Conservation (phyloP, 2,329 filamentous ascomycete genomes). For the Madurella mycetomatis region DNA sequence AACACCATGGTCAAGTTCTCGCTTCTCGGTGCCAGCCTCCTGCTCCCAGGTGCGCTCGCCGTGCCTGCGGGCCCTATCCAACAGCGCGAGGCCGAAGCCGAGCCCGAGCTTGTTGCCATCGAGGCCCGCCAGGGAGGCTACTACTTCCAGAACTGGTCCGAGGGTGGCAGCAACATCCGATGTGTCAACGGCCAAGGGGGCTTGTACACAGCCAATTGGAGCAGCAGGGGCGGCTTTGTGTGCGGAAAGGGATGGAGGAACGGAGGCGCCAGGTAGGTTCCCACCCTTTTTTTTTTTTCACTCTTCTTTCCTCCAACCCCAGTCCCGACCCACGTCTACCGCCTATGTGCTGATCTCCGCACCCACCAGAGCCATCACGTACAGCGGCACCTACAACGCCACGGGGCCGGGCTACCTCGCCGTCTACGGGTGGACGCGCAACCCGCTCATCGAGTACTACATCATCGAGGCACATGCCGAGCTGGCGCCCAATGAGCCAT, state of each 20-base stretch:
- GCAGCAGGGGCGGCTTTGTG: constrained; percentile 48
- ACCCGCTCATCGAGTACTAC: constrained; percentile 56
- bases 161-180: constrained; percentile 37
- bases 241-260: constrained; percentile 57
- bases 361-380: constrained; percentile 30
- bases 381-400: constrained; percentile 35
- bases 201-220: constrained; percentile 42
- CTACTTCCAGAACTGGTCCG: constrained; percentile 42
- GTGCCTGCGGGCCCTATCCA: not conserved
- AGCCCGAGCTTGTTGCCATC: constrained; percentile 16
- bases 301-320: not conserved
- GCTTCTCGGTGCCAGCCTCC: not conserved
- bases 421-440: constrained; percentile 54
- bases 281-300: no score
- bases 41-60: constrained; percentile 1
- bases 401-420: constrained; percentile 45
- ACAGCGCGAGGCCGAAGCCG: not conserved
- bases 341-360: no score
- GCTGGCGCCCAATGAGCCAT: constrained; percentile 45
- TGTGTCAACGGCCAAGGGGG: constrained; percentile 40
- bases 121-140: constrained; percentile 24
- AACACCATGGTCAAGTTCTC: constrained; percentile 14
- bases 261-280: constrained; percentile 46
- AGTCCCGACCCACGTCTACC: not conserved
- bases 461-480: constrained; percentile 50